Base-by-base conservation (phyloP, 495 filamentous ascomycete species). In the Neurospora sp. region DNA sequence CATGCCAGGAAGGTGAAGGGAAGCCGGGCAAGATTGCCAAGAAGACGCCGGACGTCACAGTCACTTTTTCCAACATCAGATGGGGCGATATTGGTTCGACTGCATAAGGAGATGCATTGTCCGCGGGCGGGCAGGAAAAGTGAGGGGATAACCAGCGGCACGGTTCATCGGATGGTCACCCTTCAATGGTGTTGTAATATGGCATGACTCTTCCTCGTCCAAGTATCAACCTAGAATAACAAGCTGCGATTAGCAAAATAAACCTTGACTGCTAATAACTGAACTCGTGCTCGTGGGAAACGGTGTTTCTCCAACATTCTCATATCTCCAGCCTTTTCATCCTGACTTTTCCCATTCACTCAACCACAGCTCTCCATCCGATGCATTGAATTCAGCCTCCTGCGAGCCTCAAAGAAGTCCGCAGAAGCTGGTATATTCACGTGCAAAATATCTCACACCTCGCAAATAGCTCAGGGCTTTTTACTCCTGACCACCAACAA, bases 61-160 rank as follows among this genome's bases (percentile, higher is more conserved):
- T 91, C 16, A 85, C 83, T 18, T 91, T 87, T 80, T 88, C 85
- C 69, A 90, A 91, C 81, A 86, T 91, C 80, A 86, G 85, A 78
- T 87, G 90, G 81, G 90, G 90, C 14, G 87, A 90, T 22, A 88
- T 92, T 71, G 87, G 83, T 41, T 87, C 85, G 40, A 89, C 88
- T 18, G 16, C 39, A n/a, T 65, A 16, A 35, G 2, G 22, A 7
- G 53, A 7, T 65, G 14, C 1, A 35, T 8, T 18, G 7, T n/a
- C 35, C 10, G 68, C 44, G 3, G 27, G 44, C 3, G 14, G 53
- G 27, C 12, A 35, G 14, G 22, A 65, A 35, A 37, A 8, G 0
- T 18, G 53, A 65, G 53, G 31, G 27, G 14, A 37, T 37, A 5
- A 35, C 53, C 53, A 65, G 53, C 53, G 12, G 6, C 5, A 35